Conservation (phyloP, 345 rosid species). For the Eucalyptus regnans region DNA sequence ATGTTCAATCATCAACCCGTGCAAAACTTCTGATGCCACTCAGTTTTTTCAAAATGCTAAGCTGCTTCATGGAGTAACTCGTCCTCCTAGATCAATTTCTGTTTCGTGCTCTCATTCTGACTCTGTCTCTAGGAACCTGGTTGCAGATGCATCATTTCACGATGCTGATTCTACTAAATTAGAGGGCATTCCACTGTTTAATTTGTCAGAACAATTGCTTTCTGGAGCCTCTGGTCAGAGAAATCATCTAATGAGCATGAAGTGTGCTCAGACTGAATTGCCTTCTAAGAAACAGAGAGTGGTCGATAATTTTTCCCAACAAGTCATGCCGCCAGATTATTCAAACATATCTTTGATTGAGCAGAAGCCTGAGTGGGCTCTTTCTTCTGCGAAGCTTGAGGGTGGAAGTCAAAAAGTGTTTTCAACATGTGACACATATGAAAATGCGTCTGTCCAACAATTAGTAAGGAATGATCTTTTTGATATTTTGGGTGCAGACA, state of each 20-base stretch:
- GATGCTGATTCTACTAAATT: background rate
- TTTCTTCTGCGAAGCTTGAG: slow-evolving; percentile 5
- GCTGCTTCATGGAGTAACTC: background rate
- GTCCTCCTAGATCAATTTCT: slow-evolving; percentile 1
- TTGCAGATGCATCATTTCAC: background rate
- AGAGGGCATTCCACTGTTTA: background rate
- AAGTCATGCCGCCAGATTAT: background rate
- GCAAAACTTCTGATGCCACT: background rate
- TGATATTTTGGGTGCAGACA: slow-evolving; percentile 67
- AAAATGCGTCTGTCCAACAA: slow-evolving; percentile 14
- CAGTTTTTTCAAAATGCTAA: slow-evolving; percentile 1
- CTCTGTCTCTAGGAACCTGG: background rate
- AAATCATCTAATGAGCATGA: background rate
- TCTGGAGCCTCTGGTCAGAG: background rate
- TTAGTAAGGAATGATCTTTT: slow-evolving; percentile 50
- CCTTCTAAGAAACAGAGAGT: background rate
- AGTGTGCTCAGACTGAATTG: background rate
- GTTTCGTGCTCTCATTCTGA: background rate
- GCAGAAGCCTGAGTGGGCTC: background rate
- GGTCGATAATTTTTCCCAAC: background rate
- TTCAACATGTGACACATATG: slow-evolving; percentile 3
- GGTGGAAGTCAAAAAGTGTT: slow-evolving; percentile 4
- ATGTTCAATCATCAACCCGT: background rate
- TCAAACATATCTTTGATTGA: background rate
- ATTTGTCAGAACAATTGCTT: background rate